Base-by-base conservation (phyloP, 2,329 filamentous ascomycete species). In the Neoascochyta sp. region DNA sequence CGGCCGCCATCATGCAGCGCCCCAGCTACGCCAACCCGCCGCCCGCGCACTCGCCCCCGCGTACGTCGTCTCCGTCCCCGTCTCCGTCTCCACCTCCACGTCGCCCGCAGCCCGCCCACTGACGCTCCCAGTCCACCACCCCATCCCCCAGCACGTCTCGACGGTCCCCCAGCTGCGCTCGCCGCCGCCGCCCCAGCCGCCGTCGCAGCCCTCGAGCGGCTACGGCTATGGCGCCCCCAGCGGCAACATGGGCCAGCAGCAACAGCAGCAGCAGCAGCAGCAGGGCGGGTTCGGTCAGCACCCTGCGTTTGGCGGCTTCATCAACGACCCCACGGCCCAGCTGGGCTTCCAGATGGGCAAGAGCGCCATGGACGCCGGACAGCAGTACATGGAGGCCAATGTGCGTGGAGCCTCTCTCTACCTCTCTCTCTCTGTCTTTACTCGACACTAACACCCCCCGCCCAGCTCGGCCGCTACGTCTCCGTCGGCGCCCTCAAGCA, bases 141-240 rank as follows among this genome's bases (percentile, higher is more conserved):
- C 92, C 36, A 88, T 96, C 36, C 92, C 92, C 41, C 92, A 98
- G 67, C 92, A 98, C 74, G 90, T 96, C 55, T 96, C 92, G 59
- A 94, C 89, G 36, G 92, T 98, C 27, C 92, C 92, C 24, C 92
- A 96, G 69, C 80, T 98, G 63, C 82, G 93, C 65, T 96, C 92
- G 36, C 92, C 92, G 39, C 90, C 86, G 36, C 85, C 87, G 40
- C 89, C 86, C 20, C 74, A 75, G 29, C 77, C 80, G 35, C 81
- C 80, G 45, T 80, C 81, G 34, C 82, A 85, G 56, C 75, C 78
- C 19, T 76, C 80, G 41, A 70, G 73, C 42, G 73, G 75, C 46
- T 81, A 83, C 67, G 79, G 81, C 28, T 88, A 86, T 55, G 81
- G 82, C 18, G 86, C 87, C 45, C 83, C 86, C 56, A 47, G 45